Evolutionary conservation across 2,329 filamentous ascomycete species (phyloP), one percentile per base, ranked within the genome.

Genomic region (Thelonectria rubi): DNA sequence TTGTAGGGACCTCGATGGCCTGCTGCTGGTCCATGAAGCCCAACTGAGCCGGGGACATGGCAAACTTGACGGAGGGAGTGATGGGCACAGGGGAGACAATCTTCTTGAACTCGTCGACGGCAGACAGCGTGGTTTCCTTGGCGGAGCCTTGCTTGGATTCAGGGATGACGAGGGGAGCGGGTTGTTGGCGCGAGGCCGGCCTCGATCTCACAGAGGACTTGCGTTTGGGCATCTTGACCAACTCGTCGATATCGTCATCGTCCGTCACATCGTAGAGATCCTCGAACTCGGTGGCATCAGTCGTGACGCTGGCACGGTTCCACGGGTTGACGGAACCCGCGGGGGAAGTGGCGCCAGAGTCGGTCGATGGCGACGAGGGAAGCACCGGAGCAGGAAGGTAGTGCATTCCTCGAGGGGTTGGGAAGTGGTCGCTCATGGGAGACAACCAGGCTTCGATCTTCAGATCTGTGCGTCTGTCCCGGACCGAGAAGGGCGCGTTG

Each of bases 181-280:
- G 73, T 71, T 80, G 69, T 70, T 74, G 72, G 67, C 72, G 51
- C 73, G 74, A 67, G 69, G 70, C 66, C 76, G 72, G 75, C 78
- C 72, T 78, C 77, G 68, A 86, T 82, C 72, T 75, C 75, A 69
- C 68, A 71, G 75, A 72, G 15, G 69, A 64, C 46, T 69, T 69
- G 40, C 71, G 71, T 47, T 63, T 72, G 34, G 71, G 65, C 45
- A 68, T 63, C 20, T 65, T 63, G 30, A 61, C 51, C 32, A 62
- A 24, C 57, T 58, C 74, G 42, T 45, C 34, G 12, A 37, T 37
- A 9, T 86, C 83, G 69, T 97, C 93, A 56, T 93, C 88, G 67
- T 96, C 93, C 15, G 92, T 93, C 43, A 92, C 85, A 76, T 95
- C 91, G 76, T 97, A 97, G 50, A 97, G 80, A 70, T 96, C 92